Evolutionary conservation across 352 stramenopile genomes (phyloP), one percentile per base, ranked within the genome.

Genomic region (Globisporangium rhizosaccharum): DNA sequence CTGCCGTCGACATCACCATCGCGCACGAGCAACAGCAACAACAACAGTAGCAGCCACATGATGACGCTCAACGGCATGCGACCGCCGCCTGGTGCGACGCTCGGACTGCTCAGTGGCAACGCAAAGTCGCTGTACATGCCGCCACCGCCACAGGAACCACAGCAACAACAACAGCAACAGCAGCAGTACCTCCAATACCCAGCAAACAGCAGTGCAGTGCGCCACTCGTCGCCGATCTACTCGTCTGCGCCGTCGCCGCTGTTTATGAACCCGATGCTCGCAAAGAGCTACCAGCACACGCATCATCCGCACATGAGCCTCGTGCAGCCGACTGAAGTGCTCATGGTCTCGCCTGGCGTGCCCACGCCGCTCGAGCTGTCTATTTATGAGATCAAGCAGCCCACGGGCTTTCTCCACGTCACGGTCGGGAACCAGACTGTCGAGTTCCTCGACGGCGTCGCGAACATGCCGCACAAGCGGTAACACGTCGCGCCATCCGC

Each of bases 371-470:
- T 89, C 53, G 79, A 92, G 62, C 62, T 92, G 52, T 92, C 82
- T 64, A 89, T 90, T 73, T 92, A 92, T 75, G 82, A 92, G 63
- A 77, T 78, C 67, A 92, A 92, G 66, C 82, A 92, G 58, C 82
- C 82, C 6, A 92, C 82, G 17, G 82, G 82, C 44, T 84, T 88
- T 55, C 72, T 92, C 26, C 82, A 92, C 65, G 82, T 92, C 62
- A 92, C 82, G 2, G 66, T 75, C 33, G 82, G 82, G 53, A 92
- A 92, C 65, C 82, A 92, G 72, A 92, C 82, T 2, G 82, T 92
- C 48, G 82, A 92, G 61, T 92, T 92, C 59, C 63, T 90, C 17
- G 82, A 90, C 56, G 82, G 82, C 51, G 82, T 92, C 11, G 82
- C 79, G 59, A 92, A 92, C 65, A 88, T 92, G 77, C 82, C 82